phyloP scores from a whole-genome alignment of 768 basidiomycete genomes.

The Tylopilus plumbeoviolaceoides region DNA sequence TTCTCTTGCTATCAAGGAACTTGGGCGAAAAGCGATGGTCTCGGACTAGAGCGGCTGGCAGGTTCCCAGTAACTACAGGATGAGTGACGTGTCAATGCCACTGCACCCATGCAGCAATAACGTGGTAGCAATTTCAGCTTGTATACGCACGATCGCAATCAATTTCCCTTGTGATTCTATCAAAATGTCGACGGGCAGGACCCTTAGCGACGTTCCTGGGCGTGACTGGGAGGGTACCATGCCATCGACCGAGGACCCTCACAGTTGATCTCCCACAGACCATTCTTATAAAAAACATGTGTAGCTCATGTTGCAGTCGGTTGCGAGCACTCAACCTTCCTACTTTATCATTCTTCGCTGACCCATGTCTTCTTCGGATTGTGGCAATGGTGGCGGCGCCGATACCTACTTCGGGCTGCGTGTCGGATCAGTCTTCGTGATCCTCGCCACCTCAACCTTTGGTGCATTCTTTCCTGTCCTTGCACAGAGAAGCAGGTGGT shows the following conservation, averaged over 20 bases:
- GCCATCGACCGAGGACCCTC: conserved; percentile 22
- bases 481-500: conserved; percentile 45
- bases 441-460: conserved; percentile 52
- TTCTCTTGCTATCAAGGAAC: conserved; percentile 24
- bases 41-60: background rate
- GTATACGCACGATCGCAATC: background rate
- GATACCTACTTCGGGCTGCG: conserved; percentile 50
- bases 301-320: background rate
- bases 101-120: background rate
- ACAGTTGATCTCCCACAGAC: conserved; percentile 18
- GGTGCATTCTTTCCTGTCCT: conserved; percentile 75
- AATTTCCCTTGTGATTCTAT: background rate
- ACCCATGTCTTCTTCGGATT: conserved; percentile 32
- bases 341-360: background rate
- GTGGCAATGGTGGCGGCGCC: conserved; percentile 51
- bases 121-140: background rate
- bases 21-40: conserved; percentile 18
- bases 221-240: conserved; percentile 23
- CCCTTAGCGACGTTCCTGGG: background rate
- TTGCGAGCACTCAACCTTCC: background rate
- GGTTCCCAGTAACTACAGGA: background rate
- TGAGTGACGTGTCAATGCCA: background rate
- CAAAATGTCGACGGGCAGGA: background rate
- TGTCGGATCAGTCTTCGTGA: conserved; percentile 71
- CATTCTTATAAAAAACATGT: background rate